Base-by-base conservation (phyloP, 2,329 filamentous ascomycete species). In the Fusarium sp. region DNA sequence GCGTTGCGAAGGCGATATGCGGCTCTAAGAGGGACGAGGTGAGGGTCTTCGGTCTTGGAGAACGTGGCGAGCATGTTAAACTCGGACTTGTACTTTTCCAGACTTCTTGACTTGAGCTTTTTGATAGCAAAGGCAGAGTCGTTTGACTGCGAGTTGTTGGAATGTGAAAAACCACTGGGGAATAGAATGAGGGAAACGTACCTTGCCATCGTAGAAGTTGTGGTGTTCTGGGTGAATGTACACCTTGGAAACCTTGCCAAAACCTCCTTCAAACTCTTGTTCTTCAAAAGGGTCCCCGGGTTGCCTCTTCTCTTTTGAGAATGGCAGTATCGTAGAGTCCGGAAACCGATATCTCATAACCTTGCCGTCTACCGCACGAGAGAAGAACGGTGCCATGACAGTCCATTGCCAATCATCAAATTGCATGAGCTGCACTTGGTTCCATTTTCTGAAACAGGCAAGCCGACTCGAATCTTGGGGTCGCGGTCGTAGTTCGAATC, bases 331-430 rank as follows among this genome's bases (percentile, higher is more conserved):
- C 1, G 48, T 59, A 7, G 59, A 23, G 7, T 67, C 59, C 4
- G 48, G 65, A 6, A 58, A 58, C 6, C 34, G 18, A 64, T 25
- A 25, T 7, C 13, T 11, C 34, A 56, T 9, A 18, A 39, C 48
- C 50, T 37, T 48, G 8, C 59, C 59, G 10, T 67, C 35, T 2
- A 35, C n/a, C 13, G 45, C 58, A 8, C 65, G 65, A n/a, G 48
- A n/a, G 48, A 67, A 67, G 32, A 67, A 64, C 4, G 65, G 59
- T 3, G 58, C 59, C 11, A 48, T 57, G 23, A 67, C 65, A 20
- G 58, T 48, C 65, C 65, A 67, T 23, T 67, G 65, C 65, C 59
- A 67, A 23, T 67, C 65, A 7, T 64, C 48, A n/a, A 67, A 67
- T 2, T 14, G 18, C 20, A 56, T 56, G n/a, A 62, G 48, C 37